A percentile compares a stretch with the other conserved stretches of the same genome.
Conservation (phyloP, 2,329 filamentous ascomycete species). For the Salinomyces thailandicus region DNA sequence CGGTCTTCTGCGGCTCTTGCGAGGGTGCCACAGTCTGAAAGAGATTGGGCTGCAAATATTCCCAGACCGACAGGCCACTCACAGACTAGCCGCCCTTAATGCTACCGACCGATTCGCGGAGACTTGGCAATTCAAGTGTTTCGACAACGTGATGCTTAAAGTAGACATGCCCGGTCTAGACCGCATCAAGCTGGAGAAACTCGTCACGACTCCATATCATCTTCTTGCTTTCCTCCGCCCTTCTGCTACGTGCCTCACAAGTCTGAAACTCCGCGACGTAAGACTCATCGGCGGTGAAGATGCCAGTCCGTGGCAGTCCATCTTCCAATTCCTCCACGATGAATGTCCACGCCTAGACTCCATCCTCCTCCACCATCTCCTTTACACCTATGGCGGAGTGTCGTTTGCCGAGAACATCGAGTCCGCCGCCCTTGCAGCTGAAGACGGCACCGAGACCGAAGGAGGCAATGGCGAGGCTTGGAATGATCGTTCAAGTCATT, state of each 20-base stretch:
- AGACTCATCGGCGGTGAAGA: slow-evolving; percentile 14
- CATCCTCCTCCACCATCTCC: slow-evolving; percentile 21
- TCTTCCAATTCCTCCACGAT: slow-evolving; percentile 18
- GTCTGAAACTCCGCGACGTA: slow-evolving; percentile 23
- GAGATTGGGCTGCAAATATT: slow-evolving; percentile 22
- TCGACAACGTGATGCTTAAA: neutral
- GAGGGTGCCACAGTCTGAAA: slow-evolving; percentile 13
- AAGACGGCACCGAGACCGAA: slow-evolving; percentile 4
- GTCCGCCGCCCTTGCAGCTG: slow-evolving; percentile 2
- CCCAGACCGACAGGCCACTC: slow-evolving; percentile 12
- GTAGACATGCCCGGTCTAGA: slow-evolving; percentile 7
- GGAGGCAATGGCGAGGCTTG: neutral
- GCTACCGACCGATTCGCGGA: slow-evolving; percentile 7
- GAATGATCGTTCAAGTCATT: slow-evolving; percentile 8
- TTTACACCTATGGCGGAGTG: slow-evolving; percentile 16
- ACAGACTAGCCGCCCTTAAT: slow-evolving; percentile 12
- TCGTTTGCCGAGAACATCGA: slow-evolving; percentile 14
- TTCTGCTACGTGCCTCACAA: slow-evolving; percentile 11
- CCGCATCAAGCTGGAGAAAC: slow-evolving; percentile 22
- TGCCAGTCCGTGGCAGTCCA: slow-evolving; percentile 14
- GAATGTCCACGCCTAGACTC: slow-evolving; percentile 14
- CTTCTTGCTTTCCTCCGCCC: slow-evolving; percentile 16
- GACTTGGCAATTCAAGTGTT: neutral
- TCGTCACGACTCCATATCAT: slow-evolving; percentile 14
- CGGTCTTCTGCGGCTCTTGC: slow-evolving; percentile 15